These are phyloP conservation scores for Linnemannia elongata DNA, from an alignment of 192 early-diverging fungal species.

Conservation along the genomic window DNA sequence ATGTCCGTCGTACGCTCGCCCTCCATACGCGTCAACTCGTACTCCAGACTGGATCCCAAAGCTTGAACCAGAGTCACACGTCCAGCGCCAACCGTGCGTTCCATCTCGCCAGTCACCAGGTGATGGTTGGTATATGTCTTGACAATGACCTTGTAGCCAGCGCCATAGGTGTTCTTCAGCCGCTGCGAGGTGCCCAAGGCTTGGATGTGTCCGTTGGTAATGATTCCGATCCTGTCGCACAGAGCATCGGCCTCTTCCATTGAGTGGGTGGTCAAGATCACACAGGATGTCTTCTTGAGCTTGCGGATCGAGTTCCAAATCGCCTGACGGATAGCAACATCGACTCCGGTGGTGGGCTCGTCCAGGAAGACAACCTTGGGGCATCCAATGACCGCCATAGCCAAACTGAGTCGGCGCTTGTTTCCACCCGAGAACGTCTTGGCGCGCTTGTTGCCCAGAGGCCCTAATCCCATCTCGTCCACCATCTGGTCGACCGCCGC, in stretches of 20 bases:
- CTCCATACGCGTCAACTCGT: slow-evolving; percentile 47
- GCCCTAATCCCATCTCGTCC: slow-evolving; percentile 49
- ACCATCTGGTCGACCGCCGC: slow-evolving; percentile 40
- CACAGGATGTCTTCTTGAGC: slow-evolving; percentile 52
- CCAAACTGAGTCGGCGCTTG: slow-evolving; percentile 72
- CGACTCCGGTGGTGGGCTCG: slow-evolving; percentile 87
- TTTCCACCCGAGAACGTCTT: slow-evolving; percentile 75
- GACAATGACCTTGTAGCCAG: slow-evolving; percentile 62
- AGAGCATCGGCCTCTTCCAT: slow-evolving; percentile 65
- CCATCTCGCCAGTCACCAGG: slow-evolving; percentile 33
- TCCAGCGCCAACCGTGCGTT: slow-evolving; percentile 21
- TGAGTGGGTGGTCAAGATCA: slow-evolving; percentile 57
- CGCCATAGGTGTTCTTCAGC: slow-evolving; percentile 64
- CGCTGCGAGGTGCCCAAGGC: slow-evolving; percentile 63
- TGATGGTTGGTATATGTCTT: slow-evolving; percentile 17
- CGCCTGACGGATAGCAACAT: slow-evolving; percentile 64
- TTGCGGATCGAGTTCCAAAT: slow-evolving; percentile 67
- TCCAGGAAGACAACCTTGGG: slow-evolving; percentile 87
- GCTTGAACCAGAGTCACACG: slow-evolving; percentile 48
- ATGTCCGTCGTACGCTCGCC: slow-evolving; percentile 51
- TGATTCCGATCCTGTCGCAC: slow-evolving; percentile 63
- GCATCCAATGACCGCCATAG: slow-evolving; percentile 70
- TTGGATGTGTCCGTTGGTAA: slow-evolving; percentile 62
- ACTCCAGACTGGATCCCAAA: slow-evolving; percentile 56
- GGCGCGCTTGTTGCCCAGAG: slow-evolving; percentile 37